Base-by-base conservation (phyloP, 768 basidiomycete species). In the Serendipita sp. region DNA sequence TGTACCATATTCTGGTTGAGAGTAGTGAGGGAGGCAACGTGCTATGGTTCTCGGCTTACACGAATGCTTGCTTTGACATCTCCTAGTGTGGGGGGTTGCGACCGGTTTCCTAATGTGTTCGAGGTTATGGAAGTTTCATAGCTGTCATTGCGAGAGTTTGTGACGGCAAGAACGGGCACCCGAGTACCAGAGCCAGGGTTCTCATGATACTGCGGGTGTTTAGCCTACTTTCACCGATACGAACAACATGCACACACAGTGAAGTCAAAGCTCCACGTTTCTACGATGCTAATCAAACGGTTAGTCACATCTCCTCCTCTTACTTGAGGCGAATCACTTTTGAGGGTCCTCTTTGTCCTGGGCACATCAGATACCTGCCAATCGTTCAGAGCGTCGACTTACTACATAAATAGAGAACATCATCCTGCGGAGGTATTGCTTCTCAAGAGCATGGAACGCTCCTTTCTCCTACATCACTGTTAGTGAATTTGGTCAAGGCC, bases 221-320 rank as follows among this genome's bases (percentile, higher is more conserved):
- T 77, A 68, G 83, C 78, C 69, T 92, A 92, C 90, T 91, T 61
- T 3, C 5, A 48, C n/a, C 45, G 9, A 48, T 20, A n/a, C n/a
- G n/a, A n/a, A n/a, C 45, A 7, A 20, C n/a, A 48, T 22, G 48
- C 4, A 31, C 53, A 31, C 11, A 86, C 88, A 67, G 83, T 79
- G 68, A 92, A 90, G 68, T 90, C 87, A 74, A 92, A 92, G 0
- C 88, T 90, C 68, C 90, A 92, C 14, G 90, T 85, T 70, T 92
- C 90, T 24, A 91, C 79, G 62, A 92, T 86, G 72, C 90, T 92
- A 30, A 24, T 20, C 14, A 26, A 33, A 3, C 31, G 11, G 60
- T 61, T 13, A 33, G 17, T 11, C 33, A 41, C 3, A n/a, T 3
- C 16, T 45, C 28, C 9, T 3, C 1, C 53, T 26, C 26, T 42